A percentile compares a stretch with the other conserved stretches of the same genome.
Conservation (phyloP, 306 rosid genomes). For the Rubus idaeus region DNA sequence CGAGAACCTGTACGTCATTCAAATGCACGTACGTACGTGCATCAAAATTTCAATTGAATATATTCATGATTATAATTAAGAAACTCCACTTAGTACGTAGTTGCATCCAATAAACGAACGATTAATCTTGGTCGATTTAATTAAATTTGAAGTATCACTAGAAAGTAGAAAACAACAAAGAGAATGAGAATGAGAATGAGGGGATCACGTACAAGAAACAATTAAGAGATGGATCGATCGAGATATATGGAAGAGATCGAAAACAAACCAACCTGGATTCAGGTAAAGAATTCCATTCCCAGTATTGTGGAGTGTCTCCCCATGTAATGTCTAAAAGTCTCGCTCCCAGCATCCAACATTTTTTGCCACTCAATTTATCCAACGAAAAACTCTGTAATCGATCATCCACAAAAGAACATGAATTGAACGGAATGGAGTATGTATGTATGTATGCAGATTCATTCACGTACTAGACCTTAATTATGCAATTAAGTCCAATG, state of each 20-base stretch:
- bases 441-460: too few relatives aligned
- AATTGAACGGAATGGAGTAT: not conserved
- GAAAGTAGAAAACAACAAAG: not conserved
- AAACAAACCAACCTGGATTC: not conserved
- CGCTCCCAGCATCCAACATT: constrained; percentile 3
- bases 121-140: too few relatives aligned
- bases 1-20: constrained; percentile 15
- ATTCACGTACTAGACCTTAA: too few relatives aligned
- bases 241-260: too few relatives aligned
- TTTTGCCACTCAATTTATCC: not conserved
- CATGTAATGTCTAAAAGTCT: not conserved
- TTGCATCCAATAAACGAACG: not conserved
- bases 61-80: too few relatives aligned
- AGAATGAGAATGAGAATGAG: too few relatives aligned
- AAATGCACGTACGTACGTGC: not conserved
- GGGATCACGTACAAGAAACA: too few relatives aligned
- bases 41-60: too few relatives aligned
- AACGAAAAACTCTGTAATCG: not conserved
- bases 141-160: not conserved
- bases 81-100: too few relatives aligned
- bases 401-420: not conserved
- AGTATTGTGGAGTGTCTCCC: not conserved
- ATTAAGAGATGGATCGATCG: too few relatives aligned
- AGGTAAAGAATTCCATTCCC: not conserved
- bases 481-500: too few relatives aligned